These are phyloP conservation scores for Plantago coronopus DNA, from an alignment of 305 asterid genomes.

Conservation along the genomic window DNA sequence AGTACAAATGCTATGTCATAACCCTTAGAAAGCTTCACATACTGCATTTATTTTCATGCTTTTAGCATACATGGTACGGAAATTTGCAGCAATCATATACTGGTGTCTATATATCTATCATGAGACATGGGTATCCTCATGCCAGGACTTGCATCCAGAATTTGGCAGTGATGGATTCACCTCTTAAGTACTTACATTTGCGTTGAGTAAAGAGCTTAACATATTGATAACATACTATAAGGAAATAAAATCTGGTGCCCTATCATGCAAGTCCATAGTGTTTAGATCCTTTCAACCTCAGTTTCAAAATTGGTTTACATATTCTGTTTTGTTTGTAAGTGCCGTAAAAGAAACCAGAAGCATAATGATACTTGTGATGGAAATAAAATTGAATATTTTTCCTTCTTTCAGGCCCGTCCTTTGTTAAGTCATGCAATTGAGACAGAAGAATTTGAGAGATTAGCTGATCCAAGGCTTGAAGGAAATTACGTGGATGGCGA, in stretches of 20 bases:
- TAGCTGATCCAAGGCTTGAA: conserved; percentile 74
- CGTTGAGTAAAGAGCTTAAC: background rate
- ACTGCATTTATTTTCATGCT: background rate
- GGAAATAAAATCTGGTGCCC: no score
- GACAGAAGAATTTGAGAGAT: conserved; percentile 40
- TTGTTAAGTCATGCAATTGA: conserved; percentile 59
- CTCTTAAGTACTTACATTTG: conserved; percentile 2
- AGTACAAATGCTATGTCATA: conserved; percentile 4
- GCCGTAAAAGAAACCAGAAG: no score
- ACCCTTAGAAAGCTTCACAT: conserved; percentile 3
- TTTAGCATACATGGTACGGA: conserved; percentile 12
- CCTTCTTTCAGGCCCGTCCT: conserved; percentile 68
- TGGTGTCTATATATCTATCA: conserved; percentile 8
- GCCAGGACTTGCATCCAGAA: background rate
- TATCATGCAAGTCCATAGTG: no score
- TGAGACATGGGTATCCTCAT: conserved; percentile 9
- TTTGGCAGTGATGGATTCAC: background rate
- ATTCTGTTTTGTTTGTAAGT: no score
- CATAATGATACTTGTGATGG: background rate
- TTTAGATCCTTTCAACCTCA: no score
- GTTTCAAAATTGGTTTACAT: no score
- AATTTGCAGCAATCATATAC: conserved; percentile 7
- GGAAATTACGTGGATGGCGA: conserved; percentile 44
- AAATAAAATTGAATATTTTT: background rate
- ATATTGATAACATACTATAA: background rate